Base-by-base conservation (phyloP, 83 land plant species). In the Diphasiastrum complanatum region DNA sequence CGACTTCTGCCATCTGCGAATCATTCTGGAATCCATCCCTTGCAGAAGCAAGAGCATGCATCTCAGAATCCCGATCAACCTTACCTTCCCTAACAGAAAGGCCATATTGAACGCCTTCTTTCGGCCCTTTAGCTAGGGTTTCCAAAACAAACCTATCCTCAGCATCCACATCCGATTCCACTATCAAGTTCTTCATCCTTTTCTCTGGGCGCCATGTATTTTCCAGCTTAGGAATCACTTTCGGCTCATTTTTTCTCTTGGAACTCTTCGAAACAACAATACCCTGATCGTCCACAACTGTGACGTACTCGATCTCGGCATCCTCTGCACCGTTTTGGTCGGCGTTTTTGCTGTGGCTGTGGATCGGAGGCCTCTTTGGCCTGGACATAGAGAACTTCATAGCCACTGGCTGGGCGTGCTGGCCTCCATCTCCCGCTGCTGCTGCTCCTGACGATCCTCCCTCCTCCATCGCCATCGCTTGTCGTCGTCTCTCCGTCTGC, bases 141-240 rank as follows among this genome's bases (percentile, higher is more conserved):
- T 80, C 65, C 47, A 74, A 23, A 69, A 82, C 79, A 32, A 85
- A 69, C 4, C 19, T 55, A 31, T 57, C 75, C 75, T 47, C 66
- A 25, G 49, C 48, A 27, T 16, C 38, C 25, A 35, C 35, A 35
- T 65, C 79, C 16, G 40, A 33, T 4, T 73, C 80, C 2, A 61
- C 20, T 46, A 60, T 53, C 35, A 67, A 35, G 59, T 83, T 86
- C 63, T 80, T 80, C 84, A 83, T 78, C 64, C 72, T 63, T 67
- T 75, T 76, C 72, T 71, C 68, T 18, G 85, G 87, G 12, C 75
- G 73, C 83, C 78, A 83, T 36, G 81, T 62, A 45, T 83, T 76
- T 65, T 74, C 73, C 33, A 60, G 63, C 43, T 69, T 71, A 10
- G 85, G 88, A 24, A 83, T 75, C 11, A 76, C 60, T 48, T 41